phyloP scores from a whole-genome alignment of 225 moss, liverwort and hornwort species.

The Polytrichum commune region DNA sequence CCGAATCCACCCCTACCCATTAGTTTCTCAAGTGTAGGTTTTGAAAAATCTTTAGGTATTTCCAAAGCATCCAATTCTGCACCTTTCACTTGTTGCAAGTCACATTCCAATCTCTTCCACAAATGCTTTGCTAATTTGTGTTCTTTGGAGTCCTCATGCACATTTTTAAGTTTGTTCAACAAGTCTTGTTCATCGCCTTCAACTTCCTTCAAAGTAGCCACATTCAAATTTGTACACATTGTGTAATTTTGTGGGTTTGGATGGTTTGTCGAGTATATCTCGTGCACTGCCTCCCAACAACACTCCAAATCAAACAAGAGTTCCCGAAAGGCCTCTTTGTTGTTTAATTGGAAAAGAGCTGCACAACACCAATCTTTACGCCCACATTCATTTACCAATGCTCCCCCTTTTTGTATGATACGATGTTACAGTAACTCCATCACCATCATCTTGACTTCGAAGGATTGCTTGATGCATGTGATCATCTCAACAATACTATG shows the following conservation, averaged over 20 bases:
- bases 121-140: conserved; percentile 30
- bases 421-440: no score
- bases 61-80: not conserved
- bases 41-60: not conserved
- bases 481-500: no score
- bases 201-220: not conserved
- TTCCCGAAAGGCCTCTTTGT: no score
- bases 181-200: not conserved
- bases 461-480: no score
- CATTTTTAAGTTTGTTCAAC: not conserved
- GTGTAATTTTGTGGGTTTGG: no score
- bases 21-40: not conserved
- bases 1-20: not conserved
- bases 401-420: no score
- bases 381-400: not conserved
- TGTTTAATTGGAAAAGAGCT: no score
- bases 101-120: conserved; percentile 22
- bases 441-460: no score
- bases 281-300: no score
- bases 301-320: no score
- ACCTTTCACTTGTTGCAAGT: conserved; percentile 8
- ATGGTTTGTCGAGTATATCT: no score
- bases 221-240: not conserved
- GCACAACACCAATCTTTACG: no score
- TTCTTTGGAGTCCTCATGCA: not conserved